A percentile compares a stretch with the other conserved stretches of the same genome.
These are phyloP conservation scores for Exophiala spinifera DNA, from an alignment of 2,329 filamentous ascomycete genomes.

Conservation along the genomic window DNA sequence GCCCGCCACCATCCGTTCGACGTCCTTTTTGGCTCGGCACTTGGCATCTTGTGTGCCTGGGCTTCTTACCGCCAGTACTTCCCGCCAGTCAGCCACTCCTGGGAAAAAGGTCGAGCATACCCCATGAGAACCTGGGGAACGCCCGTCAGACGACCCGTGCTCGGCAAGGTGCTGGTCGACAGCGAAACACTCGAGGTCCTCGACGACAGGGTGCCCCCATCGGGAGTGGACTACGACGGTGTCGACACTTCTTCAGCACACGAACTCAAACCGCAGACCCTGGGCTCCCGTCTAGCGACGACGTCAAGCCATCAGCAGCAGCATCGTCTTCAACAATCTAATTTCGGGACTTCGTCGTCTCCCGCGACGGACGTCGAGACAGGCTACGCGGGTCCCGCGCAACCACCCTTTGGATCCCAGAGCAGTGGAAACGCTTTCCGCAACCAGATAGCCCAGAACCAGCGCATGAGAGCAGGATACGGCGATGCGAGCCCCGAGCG, in stretches of 20 bases:
- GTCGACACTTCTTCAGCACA: constrained; percentile 7
- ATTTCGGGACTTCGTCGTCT: too few species aligned
- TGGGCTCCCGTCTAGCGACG: background rate
- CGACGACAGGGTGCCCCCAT: constrained; percentile 8
- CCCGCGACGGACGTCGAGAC: constrained; percentile 12
- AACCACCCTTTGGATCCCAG: background rate
- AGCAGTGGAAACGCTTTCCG: constrained; percentile 20
- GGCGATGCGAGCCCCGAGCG: background rate
- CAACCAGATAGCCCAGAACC: constrained; percentile 18
- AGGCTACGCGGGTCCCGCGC: constrained; percentile 8
- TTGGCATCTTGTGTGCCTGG: constrained; percentile 54
- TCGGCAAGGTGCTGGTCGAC: constrained; percentile 15
- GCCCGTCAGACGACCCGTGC: constrained; percentile 16
- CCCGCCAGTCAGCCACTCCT: constrained; percentile 53
- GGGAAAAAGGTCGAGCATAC: constrained; percentile 58
- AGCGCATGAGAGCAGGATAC: constrained; percentile 4
- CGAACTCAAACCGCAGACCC: constrained; percentile 1
- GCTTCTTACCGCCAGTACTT: constrained; percentile 59
- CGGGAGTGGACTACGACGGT: constrained; percentile 13
- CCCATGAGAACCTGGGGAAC: constrained; percentile 58
- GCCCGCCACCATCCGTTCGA: constrained; percentile 61
- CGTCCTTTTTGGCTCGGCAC: constrained; percentile 53
- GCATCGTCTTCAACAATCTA: too few species aligned
- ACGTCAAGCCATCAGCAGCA: background rate
- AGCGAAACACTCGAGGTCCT: constrained; percentile 12